Evolutionary conservation across 179 eudicot species (phyloP), one percentile per base, ranked within the genome.

Genomic region (Amaranthus tricolor): DNA sequence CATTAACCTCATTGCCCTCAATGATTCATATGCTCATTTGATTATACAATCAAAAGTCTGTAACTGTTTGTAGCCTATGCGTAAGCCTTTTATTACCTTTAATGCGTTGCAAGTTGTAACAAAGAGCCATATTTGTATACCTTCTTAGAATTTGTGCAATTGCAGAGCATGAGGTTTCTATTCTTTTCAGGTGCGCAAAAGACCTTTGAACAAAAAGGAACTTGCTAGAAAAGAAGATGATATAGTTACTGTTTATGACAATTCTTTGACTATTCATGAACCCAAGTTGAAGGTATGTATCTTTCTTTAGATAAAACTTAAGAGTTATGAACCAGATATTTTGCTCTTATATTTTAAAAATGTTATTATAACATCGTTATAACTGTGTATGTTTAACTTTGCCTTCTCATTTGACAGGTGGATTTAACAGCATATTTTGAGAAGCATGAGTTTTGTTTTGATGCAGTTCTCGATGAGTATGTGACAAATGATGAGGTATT

Each of bases 381-480:
- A 31, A 31, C 3, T 31, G 40, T 31, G 40, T 31, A 31, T 12
- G 9, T 55, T 62, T 47, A 62, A 67, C 15, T 50, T 71, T 65
- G 20, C 60, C 11, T 71, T 54, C 44, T 65, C 57, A 24, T 66
- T 19, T 79, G 73, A 14, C 77, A 95, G 99, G 99, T 95, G 80
- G 97, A 95, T 87, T 81, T 95, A 84, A 95, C 99, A 77, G 97
- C 99, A 45, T 95, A 93, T 77, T 97, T 95, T 75, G 99, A 95
- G 89, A 95, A 93, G 82, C 99, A 95, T 45, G 99, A 95, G 81
- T 95, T 95, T 78, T 95, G 97, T 81, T 95, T 95, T 81, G 99
- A 95, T 87, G 97, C 97, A 71, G 96, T 95, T 83, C 86, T 95
- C 44, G 97, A 87, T 83, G 95, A 95, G 88, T 62, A 84, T 63